Evolutionary conservation across 2,329 filamentous ascomycete genomes (phyloP).

Genomic region (Trichoderma semiorbis): DNA sequence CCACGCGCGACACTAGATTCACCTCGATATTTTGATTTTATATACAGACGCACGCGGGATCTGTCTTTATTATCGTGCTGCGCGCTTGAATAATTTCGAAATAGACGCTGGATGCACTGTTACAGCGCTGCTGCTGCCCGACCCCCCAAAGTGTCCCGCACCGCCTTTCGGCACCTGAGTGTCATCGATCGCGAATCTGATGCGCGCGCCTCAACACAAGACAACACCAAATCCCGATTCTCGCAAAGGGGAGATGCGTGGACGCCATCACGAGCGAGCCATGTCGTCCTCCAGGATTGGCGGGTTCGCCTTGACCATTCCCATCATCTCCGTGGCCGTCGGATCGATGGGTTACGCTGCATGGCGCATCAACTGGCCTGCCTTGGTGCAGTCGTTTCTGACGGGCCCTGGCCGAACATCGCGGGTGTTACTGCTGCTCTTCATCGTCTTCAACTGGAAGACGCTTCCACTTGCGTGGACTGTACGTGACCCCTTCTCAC

Average conservation of each 20-base stretch:
- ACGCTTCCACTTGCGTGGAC: slow-evolving; percentile 74
- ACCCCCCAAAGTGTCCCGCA: slow-evolving; percentile 29
- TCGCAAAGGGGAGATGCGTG: neutral
- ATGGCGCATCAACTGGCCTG: slow-evolving; percentile 42
- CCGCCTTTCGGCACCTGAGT: slow-evolving; percentile 42
- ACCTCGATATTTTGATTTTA: neutral
- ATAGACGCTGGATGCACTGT: slow-evolving; percentile 26
- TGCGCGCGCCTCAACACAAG: neutral
- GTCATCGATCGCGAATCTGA: slow-evolving; percentile 27
- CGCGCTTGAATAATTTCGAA: neutral
- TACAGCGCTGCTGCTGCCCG: slow-evolving; percentile 26
- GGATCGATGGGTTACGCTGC: slow-evolving; percentile 47
- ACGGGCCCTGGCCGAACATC: slow-evolving; percentile 53
- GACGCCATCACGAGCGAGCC: neutral
- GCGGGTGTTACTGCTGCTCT: slow-evolving; percentile 51
- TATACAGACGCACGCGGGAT: neutral
- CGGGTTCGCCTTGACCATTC: slow-evolving; percentile 33
- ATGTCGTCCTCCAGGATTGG: slow-evolving; percentile 29
- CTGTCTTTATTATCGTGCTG: too few relatives aligned
- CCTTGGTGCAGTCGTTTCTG: slow-evolving; percentile 42
- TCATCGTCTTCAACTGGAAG: slow-evolving; percentile 67
- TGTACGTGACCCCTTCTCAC: slow-evolving; percentile 43
- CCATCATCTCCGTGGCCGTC: slow-evolving; percentile 39
- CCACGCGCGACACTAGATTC: neutral
- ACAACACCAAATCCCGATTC: neutral